Base-by-base conservation (phyloP, 345 rosid species). In the Populus nigra region DNA sequence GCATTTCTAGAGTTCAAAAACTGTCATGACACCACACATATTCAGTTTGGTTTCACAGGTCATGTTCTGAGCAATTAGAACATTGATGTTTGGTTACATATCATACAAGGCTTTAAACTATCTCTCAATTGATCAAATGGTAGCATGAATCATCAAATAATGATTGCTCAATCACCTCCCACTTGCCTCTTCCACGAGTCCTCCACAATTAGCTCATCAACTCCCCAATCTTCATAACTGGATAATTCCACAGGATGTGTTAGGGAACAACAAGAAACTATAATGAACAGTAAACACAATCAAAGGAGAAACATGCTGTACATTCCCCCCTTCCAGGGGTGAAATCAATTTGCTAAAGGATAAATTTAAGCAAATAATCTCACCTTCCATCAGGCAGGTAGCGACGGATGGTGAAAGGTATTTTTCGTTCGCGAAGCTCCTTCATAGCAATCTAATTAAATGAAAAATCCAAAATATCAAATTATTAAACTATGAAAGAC, bases 131-230 rank as follows among this genome's bases (percentile, higher is more conserved):
- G 65, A 62, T 62, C 25, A 59, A 20, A 11, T 9, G 15, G 27
- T n/a, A 3, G 13, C 47, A n/a, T 36, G 20, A 35, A 18, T 53
- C 45, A 68, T 16, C 22, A 72, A 65, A 49, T 25, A 22, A 59
- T n/a, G 18, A 33, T 8, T n/a, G 74, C 75, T 88, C 86, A 91
- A 79, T 88, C 93, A 10, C 99, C 97, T 31, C 99, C 97, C 3
- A 93, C 97, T 82, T 95, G 99, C 79, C 97, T 88, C 88, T 93
- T 93, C 98, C 98, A 95, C 0, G 97, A 93, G 84, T 93, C 98
- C 80, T 95, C 98, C 65, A 91, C 96, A 25, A 95, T 91, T 87
- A 95, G 69, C 68, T 95, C 98, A 81, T 91, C 94, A 11, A 90
- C 99, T 77, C 93, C 97, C 94, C 97, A 91, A 55, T 92, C 94